Evolutionary conservation across 495 filamentous ascomycete genomes (phyloP).

Genomic region (Penicillium simplicissimum): DNA sequence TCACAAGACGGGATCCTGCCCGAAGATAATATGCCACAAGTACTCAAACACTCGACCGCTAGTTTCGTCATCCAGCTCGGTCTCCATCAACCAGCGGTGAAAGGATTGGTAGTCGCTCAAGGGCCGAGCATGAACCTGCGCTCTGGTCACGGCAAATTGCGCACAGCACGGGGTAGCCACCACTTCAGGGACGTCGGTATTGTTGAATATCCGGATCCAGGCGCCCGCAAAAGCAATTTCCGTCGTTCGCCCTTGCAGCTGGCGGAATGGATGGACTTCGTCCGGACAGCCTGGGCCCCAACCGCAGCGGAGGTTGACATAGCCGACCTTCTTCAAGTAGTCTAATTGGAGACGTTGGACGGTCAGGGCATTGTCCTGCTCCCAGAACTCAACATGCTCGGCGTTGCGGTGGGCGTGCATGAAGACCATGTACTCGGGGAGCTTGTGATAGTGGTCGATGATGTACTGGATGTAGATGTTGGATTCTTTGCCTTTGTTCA

Average conservation of each 20-base stretch:
- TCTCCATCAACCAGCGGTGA: conserved; percentile 61
- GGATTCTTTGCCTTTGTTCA: conserved; percentile 51
- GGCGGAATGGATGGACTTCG: conserved; percentile 40
- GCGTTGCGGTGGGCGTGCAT: conserved; percentile 48
- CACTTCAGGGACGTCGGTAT: conserved; percentile 42
- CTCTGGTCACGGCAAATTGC: conserved; percentile 65
- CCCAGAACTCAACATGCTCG: conserved; percentile 44
- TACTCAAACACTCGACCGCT: conserved; percentile 71
- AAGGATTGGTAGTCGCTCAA: conserved; percentile 55
- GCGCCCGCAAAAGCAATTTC: conserved; percentile 33
- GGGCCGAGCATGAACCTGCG: conserved; percentile 50
- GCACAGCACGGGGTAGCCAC: conserved; percentile 63
- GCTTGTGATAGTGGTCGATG: conserved; percentile 49
- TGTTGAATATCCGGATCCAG: conserved; percentile 50
- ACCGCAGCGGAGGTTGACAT: conserved; percentile 52
- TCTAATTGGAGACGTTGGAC: conserved; percentile 41
- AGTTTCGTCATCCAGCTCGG: conserved; percentile 54
- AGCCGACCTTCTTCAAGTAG: conserved; percentile 46
- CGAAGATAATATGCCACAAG: conserved; percentile 70
- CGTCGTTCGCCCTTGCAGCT: conserved; percentile 20
- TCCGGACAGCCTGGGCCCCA: conserved; percentile 47
- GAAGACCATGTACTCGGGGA: conserved; percentile 51
- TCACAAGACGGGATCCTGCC: conserved; percentile 40
- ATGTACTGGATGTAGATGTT: conserved; percentile 55
- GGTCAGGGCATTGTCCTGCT: conserved; percentile 45